A percentile compares a stretch with the other conserved stretches of the same genome.
These are phyloP conservation scores for Neurospora sp. DNA, from an alignment of 495 filamentous ascomycete genomes.

Conservation along the genomic window DNA sequence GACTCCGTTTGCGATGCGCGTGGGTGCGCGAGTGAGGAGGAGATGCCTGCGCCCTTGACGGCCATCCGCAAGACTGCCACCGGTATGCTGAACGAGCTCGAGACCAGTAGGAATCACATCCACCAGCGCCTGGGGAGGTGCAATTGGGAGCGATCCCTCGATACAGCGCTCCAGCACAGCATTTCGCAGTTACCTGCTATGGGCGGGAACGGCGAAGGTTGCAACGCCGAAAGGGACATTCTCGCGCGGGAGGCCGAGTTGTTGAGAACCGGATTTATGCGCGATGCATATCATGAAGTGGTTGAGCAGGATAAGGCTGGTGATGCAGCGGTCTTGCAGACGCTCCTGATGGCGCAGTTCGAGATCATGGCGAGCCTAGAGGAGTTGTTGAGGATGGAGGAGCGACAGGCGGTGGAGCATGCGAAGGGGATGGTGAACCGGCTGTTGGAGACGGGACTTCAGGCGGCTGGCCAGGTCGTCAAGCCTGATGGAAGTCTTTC, in stretches of 20 bases:
- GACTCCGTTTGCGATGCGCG: conserved; percentile 66
- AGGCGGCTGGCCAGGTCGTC: conserved; percentile 68
- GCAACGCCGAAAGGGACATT: conserved; percentile 51
- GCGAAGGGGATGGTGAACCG: conserved; percentile 71
- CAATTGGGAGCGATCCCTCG: conserved; percentile 79
- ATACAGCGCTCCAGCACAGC: conserved; percentile 79
- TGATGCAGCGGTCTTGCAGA: conserved; percentile 67
- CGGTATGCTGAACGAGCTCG: conserved; percentile 78
- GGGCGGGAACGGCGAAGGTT: conserved; percentile 56
- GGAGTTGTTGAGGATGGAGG: conserved; percentile 68
- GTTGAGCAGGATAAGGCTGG: conserved; percentile 75
- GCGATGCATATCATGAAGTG: conserved; percentile 68
- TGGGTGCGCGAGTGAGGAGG: conserved; percentile 46
- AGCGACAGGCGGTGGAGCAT: conserved; percentile 69
- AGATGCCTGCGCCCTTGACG: conserved; percentile 52
- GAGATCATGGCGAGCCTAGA: conserved; percentile 76
- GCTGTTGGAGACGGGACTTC: conserved; percentile 64
- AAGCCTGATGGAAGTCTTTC: conserved; percentile 74
- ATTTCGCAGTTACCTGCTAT: conserved; percentile 64
- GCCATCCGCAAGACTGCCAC: conserved; percentile 81
- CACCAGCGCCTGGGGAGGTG: conserved; percentile 69
- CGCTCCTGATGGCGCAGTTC: conserved; percentile 80
- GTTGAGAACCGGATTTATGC: conserved; percentile 70
- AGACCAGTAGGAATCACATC: conserved; percentile 79
- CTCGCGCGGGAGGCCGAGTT: conserved; percentile 76